Percentiles rank a stretch among this genome's conserved stretches.
Evolutionary conservation across 2,329 filamentous ascomycete genomes (phyloP).

Genomic region (Colletotrichum gloeosporioides): DNA sequence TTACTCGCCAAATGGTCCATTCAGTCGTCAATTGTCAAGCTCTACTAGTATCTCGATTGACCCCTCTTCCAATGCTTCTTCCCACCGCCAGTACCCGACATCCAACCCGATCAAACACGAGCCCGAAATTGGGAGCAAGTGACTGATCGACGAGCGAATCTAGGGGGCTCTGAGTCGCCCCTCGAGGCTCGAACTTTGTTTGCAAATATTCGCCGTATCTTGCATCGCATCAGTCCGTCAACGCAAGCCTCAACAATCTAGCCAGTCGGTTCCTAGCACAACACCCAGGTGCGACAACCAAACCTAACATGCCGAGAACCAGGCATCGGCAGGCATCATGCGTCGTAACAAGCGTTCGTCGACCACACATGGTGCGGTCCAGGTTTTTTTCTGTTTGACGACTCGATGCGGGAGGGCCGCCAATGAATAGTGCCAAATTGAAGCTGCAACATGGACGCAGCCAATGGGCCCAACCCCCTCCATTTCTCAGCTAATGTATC

Average conservation of each 20-base stretch:
- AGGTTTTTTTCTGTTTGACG: conserved; percentile 12
- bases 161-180: conserved; percentile 2
- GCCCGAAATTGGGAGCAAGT: conserved; percentile 1
- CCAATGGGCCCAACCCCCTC: conserved; percentile 19
- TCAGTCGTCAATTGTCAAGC: neutral
- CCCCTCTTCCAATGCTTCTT: conserved; percentile 2
- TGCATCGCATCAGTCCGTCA: neutral
- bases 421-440: conserved; percentile 15
- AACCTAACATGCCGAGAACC: neutral
- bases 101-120: conserved; percentile 5
- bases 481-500: conserved; percentile 12
- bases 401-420: conserved; percentile 15
- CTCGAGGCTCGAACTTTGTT: conserved; percentile 12
- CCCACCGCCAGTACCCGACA: neutral
- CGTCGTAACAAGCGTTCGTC: conserved; percentile 6
- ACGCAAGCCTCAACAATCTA: neutral
- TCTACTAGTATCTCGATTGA: conserved; percentile 5
- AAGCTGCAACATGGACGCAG: conserved; percentile 17
- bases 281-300: neutral
- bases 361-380: neutral
- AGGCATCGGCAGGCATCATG: neutral
- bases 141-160: conserved; percentile 3
- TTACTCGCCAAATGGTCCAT: conserved; percentile 13
- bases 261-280: neutral
- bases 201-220: conserved; percentile 10